Conservation (phyloP, 2,329 filamentous ascomycete genomes). For the Venturia effusa region DNA sequence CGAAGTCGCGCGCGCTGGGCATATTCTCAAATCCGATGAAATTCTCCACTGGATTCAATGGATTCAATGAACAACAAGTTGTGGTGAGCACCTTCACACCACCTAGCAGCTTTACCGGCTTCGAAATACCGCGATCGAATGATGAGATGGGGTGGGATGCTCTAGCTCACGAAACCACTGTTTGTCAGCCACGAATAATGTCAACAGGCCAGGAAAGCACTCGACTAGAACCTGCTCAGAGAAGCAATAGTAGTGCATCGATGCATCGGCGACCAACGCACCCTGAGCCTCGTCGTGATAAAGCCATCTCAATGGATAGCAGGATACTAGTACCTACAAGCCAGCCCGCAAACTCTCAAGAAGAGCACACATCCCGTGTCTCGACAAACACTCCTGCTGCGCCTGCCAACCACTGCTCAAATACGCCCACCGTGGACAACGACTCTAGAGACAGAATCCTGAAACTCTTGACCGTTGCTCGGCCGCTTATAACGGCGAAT, state of each 20-base stretch:
- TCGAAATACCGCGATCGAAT: neutral
- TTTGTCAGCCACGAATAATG: neutral
- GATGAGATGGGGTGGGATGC: neutral
- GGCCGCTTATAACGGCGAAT: conserved; percentile 39
- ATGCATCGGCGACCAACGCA: neutral
- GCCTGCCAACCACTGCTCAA: neutral
- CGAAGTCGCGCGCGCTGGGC: neutral
- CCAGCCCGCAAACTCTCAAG: neutral
- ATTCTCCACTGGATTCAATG: conserved; percentile 1
- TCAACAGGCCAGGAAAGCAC: neutral
- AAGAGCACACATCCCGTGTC: neutral
- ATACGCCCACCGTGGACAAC: conserved; percentile 28
- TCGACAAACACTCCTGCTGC: neutral
- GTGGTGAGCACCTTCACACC: neutral
- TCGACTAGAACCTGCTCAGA: neutral
- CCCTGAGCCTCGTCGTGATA: neutral
- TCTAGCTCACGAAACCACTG: neutral
- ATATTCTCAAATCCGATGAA: conserved; percentile 5
- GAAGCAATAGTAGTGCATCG: neutral
- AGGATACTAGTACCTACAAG: neutral
- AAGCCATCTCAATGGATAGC: neutral
- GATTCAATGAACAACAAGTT: neutral
- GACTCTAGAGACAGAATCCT: conserved; percentile 33
- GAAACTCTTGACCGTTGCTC: conserved; percentile 39
- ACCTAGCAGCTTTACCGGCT: neutral